These are phyloP conservation scores for Capsicum pubescens DNA, from an alignment of 257 asterid genomes.

Conservation along the genomic window DNA sequence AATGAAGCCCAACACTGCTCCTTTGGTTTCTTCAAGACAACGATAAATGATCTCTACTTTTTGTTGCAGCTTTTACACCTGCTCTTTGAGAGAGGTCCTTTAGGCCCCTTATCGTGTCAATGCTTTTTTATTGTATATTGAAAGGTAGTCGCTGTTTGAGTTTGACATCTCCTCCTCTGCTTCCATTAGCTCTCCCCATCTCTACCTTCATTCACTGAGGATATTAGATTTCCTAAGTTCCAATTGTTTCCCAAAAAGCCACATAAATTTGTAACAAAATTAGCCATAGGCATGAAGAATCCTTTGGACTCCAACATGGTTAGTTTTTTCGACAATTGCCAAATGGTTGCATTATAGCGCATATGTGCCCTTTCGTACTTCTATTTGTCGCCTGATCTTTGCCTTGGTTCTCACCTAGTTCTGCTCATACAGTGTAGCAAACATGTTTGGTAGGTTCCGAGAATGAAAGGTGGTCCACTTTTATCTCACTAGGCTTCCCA, in stretches of 20 bases:
- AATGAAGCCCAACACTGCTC: background rate
- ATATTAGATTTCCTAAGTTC: background rate
- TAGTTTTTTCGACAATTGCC: no score
- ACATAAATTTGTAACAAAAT: no score
- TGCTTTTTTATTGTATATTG: background rate
- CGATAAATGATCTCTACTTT: background rate
- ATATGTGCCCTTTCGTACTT: no score
- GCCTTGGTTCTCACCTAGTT: background rate
- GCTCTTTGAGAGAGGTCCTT: background rate
- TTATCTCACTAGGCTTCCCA: background rate
- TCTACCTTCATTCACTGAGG: background rate
- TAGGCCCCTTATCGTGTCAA: background rate
- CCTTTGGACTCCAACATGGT: no score
- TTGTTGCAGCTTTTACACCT: background rate
- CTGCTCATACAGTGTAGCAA: background rate
- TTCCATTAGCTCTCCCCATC: background rate
- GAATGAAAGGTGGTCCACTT: background rate
- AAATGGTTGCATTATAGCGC: no score
- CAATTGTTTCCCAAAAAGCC: background rate
- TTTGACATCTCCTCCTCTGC: background rate
- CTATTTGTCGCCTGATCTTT: no score
- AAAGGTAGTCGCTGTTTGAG: background rate
- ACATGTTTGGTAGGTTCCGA: background rate
- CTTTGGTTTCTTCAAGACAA: background rate
- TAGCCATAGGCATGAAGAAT: no score